A percentile compares a stretch with the other conserved stretches of the same genome.
These are phyloP conservation scores for Chenopodium suecicum DNA, from an alignment of 148 eudicot species.

Conservation along the genomic window DNA sequence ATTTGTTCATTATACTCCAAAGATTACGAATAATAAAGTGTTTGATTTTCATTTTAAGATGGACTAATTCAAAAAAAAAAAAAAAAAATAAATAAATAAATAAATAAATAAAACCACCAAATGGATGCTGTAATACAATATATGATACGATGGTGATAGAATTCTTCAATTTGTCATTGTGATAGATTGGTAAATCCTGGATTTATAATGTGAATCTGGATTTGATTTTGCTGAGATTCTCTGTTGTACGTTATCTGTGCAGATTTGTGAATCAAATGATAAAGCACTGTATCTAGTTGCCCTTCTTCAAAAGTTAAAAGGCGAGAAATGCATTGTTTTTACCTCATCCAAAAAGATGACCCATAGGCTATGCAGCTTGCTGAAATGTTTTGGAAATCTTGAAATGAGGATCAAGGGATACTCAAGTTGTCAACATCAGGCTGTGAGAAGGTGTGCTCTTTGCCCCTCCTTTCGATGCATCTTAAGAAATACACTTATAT, in stretches of 20 bases:
- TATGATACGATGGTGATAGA: not conserved
- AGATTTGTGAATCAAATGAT: constrained; percentile 74
- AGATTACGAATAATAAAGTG: not conserved
- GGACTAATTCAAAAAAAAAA: no score
- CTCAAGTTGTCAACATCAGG: constrained; percentile 82
- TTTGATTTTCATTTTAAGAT: not conserved
- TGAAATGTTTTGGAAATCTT: constrained; percentile 65
- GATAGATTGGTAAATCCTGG: not conserved
- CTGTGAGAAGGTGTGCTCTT: constrained; percentile 62
- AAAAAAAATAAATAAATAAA: no score
- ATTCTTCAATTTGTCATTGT: not conserved
- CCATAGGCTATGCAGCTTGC: constrained; percentile 63
- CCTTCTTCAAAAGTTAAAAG: constrained; percentile 66
- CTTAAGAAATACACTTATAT: no score
- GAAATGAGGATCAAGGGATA: constrained; percentile 72
- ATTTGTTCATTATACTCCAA: not conserved
- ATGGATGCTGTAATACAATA: not conserved
- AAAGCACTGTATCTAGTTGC: constrained; percentile 79
- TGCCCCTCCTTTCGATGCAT: not conserved
- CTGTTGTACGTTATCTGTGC: constrained; percentile 31
- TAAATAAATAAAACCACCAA: not conserved
- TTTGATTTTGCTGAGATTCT: not conserved
- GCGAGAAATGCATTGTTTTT: constrained; percentile 87
- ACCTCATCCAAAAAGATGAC: constrained; percentile 91
- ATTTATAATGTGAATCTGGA: not conserved